phyloP scores from a whole-genome alignment of 176 grass and related monocot genomes.

The Eragrostis nindensis region DNA sequence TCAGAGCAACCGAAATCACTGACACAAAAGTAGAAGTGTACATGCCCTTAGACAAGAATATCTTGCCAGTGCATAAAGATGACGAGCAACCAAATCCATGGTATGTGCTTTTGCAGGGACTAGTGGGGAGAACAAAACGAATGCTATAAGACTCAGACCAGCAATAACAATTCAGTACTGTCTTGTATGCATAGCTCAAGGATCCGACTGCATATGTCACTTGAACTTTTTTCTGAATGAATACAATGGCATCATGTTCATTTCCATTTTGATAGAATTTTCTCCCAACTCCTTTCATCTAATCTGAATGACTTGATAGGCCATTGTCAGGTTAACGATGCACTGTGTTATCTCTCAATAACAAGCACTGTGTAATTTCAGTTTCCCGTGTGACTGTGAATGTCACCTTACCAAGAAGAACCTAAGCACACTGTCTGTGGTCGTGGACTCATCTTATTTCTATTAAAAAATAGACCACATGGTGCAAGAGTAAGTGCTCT shows the following conservation, averaged over 20 bases:
- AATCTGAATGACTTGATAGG: neutral
- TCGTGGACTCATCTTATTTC: neutral
- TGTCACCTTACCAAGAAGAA: neutral
- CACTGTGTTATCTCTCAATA: neutral
- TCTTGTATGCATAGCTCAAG: conserved; percentile 14
- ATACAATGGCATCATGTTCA: conserved; percentile 27
- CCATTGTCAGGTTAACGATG: neutral
- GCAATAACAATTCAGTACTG: conserved; percentile 45
- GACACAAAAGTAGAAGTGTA: conserved; percentile 24
- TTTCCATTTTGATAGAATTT: conserved; percentile 9
- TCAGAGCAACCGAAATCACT: conserved; percentile 29
- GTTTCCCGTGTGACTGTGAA: conserved; percentile 26
- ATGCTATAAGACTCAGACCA: conserved; percentile 43
- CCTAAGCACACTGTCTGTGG: neutral
- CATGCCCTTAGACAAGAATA: conserved; percentile 49
- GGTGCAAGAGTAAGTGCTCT: neutral
- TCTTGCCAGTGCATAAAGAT: conserved; percentile 51
- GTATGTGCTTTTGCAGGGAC: conserved; percentile 41
- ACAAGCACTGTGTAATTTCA: conserved; percentile 20
- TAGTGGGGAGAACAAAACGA: conserved; percentile 44
- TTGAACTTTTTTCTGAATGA: conserved; percentile 6
- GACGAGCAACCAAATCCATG: conserved; percentile 54
- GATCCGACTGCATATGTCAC: conserved; percentile 22
- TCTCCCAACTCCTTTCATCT: neutral
- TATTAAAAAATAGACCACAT: neutral